These are phyloP conservation scores for Fusarium acutatum DNA, from an alignment of 2,329 filamentous ascomycete species.

Conservation along the genomic window DNA sequence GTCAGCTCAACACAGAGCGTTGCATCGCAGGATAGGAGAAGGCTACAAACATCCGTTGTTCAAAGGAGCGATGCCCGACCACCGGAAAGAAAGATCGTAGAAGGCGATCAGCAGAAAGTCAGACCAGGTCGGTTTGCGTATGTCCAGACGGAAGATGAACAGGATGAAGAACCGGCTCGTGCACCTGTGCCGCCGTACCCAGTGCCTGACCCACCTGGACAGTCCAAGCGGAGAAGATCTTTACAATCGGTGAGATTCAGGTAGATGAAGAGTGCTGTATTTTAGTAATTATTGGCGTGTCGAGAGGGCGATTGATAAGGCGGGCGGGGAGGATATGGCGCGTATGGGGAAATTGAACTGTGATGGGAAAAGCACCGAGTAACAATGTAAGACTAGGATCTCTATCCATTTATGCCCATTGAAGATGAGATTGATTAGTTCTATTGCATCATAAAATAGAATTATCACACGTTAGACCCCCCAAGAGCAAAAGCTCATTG, in stretches of 20 bases:
- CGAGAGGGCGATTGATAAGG: not conserved
- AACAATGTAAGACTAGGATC: not conserved
- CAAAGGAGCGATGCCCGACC: not conserved
- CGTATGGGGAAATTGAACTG: not conserved
- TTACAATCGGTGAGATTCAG: not conserved
- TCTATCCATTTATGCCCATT: too few species aligned
- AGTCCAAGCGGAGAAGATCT: not conserved
- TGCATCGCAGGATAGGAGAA: not conserved
- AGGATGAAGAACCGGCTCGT: not conserved
- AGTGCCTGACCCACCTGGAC: not conserved
- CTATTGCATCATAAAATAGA: fast-evolving
- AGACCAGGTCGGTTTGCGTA: not conserved
- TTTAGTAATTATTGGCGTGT: not conserved
- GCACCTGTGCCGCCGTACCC: not conserved
- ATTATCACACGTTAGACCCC: fast-evolving
- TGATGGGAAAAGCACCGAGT: not conserved
- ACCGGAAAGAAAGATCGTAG: not conserved
- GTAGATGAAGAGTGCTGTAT: not conserved
- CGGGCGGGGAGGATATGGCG: not conserved
- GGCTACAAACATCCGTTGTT: not conserved
- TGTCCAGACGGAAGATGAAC: not conserved
- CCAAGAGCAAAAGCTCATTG: fast-evolving
- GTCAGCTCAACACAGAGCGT: not conserved
- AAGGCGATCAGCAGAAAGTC: not conserved
- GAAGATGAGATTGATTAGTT: too few species aligned